Base-by-base conservation (phyloP, 2,329 filamentous ascomycete genomes). In the Apiospora arundinis region DNA sequence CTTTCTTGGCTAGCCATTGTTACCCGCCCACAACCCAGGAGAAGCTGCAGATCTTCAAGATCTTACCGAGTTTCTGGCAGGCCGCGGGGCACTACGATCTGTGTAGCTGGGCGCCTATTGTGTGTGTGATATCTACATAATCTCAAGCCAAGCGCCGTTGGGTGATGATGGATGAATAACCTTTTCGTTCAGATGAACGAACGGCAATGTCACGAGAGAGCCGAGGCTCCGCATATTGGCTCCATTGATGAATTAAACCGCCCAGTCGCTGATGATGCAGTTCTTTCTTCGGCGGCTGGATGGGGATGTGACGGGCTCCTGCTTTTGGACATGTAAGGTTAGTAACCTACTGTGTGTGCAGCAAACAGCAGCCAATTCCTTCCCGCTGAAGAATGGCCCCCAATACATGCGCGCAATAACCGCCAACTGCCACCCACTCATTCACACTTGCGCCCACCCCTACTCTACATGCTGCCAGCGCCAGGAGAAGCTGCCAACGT, bases 301-400 rank as follows among this genome's bases (percentile, higher is more conserved):
- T 32, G 52, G 42, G 40, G 49, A 56, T 60, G 52, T 28, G 52
- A 37, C 52, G 52, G 52, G 52, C 32, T 21, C 40, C 32, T 56
- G 25, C 7, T 56, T 56, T 56, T 56, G 18, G 25, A 56, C 25
- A 25, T 56, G 49, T 4, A 32, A 32, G n/a, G n/a, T n/a, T n/a
- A n/a, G n/a, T n/a, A n/a, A n/a, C n/a, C n/a, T n/a, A n/a, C n/a
- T 32, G 32, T 3, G 32, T 32, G 32, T 32, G 32, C 32, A 32
- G 32, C 32, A 32, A 32, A 32, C 49, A 28, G 49, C 49, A 28
- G 52, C 52, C 52, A 60, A 37, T 60, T 37, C 52, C 52, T n/a
- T 63, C 32, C 32, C 32, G 56, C 56, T 40, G 56, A 63, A 63
- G 56, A 63, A 63, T 40, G 28, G 21, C 56, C 56, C 32, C 49